Evolutionary conservation across 768 basidiomycete species (phyloP).

Genomic region (Fomitopsis serialis): DNA sequence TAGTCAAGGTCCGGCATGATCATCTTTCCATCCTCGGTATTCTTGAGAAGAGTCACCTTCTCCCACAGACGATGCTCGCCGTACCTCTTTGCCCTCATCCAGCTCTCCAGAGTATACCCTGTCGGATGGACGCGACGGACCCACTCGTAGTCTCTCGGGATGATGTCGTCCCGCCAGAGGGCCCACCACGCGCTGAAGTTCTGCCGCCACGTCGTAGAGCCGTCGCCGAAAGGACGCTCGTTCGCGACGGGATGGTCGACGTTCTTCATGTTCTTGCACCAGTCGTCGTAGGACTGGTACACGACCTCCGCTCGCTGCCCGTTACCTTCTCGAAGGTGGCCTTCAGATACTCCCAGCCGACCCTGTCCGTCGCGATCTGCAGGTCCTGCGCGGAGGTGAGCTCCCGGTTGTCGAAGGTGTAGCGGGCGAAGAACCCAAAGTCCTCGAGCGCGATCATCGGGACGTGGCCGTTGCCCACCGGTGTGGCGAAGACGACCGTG

Average conservation of each 20-base stretch:
- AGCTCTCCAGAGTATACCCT: constrained; percentile 31
- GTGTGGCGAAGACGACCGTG: constrained; percentile 23
- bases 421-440: constrained; percentile 25
- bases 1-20: neutral
- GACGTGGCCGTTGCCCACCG: constrained; percentile 23
- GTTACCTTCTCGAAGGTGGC: constrained; percentile 21
- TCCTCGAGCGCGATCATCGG: constrained; percentile 27
- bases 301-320: constrained; percentile 18
- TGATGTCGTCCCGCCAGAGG: constrained; percentile 37
- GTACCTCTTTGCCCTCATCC: constrained; percentile 35
- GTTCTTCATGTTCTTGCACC: constrained; percentile 8
- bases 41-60: neutral
- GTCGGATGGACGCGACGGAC: constrained; percentile 33
- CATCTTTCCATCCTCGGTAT: neutral
- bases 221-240: constrained; percentile 10
- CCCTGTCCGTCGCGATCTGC: constrained; percentile 20
- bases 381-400: constrained; percentile 20
- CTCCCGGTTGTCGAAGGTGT: constrained; percentile 25
- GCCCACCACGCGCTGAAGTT: constrained; percentile 42
- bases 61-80: neutral
- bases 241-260: constrained; percentile 19
- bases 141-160: constrained; percentile 41
- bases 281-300: constrained; percentile 14
- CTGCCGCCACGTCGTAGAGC: constrained; percentile 18
- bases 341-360: constrained; percentile 21